Evolutionary conservation across 768 basidiomycete genomes (phyloP), one percentile per base, ranked within the genome.

Genomic region (Mycena polygramma): DNA sequence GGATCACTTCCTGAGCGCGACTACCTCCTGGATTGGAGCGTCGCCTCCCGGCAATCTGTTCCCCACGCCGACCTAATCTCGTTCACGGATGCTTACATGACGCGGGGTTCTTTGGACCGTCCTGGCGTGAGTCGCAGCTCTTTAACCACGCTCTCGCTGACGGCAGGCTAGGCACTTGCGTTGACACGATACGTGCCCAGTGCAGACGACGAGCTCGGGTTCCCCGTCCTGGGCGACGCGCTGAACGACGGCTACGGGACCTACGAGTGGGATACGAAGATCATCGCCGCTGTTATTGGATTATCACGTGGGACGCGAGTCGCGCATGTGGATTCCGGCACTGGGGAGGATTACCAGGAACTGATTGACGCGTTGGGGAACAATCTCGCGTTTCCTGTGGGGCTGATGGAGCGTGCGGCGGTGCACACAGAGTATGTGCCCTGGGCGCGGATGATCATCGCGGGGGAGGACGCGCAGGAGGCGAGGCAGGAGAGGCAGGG

Each of bases 401-500:
- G 86, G 63, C 69, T 84, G 51, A 80, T 88, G 76, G 84, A 86
- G 15, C 82, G 86, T 57, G 75, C 76, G 22, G 80, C 81, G 46
- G 79, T 92, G 68, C 85, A 87, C 74, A 77, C 91, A 76, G 93
- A 97, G 57, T 93, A 94, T 79, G 81, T 88, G 73, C 92, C 95
- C 39, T 87, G 86, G 80, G 81, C 95, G 57, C 83, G 91, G 68
- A 75, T 81, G 68, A 92, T 97, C 78, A 89, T 93, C 48, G 79
- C 67, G 35, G 85, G 81, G 45, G 95, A 97, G 72, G 94, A 95
- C 69, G 79, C 66, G 73, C 73, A 83, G 74, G 90, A 85, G 69
- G 79, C 63, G 68, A 66, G 74, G 70, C 55, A 71, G 41, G 54
- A 71, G 63, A 68, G 73, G 72, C 73, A 69, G 66, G 73, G 87